Evolutionary conservation across 345 rosid species (phyloP), one percentile per base, ranked within the genome.

Genomic region (Kandelia obovata): DNA sequence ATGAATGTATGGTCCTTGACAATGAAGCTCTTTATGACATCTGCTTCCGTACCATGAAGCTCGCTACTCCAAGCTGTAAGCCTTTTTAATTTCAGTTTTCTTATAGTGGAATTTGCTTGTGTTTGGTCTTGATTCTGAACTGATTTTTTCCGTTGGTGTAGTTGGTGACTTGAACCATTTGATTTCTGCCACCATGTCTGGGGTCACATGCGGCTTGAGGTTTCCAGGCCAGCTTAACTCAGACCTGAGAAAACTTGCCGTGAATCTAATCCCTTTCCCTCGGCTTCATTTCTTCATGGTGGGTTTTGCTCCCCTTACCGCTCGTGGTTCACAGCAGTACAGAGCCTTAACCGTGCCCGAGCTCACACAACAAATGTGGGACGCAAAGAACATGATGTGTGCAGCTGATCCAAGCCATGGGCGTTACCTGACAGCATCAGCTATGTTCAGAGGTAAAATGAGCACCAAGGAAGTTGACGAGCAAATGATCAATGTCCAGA

Each of bases 151-250:
- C 64, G 43, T 7, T 46, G 68, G 25, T 25, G 58, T 83, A 85
- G 95, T 87, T 78, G 90, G 86, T 56, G 92, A 84, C 75, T 70
- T 86, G 69, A 89, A 84, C 68, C 95, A 85, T 55, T 73, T 89
- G 83, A 89, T 89, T 31, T 89, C 89, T 62, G 87, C 86, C 15
- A 89, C 90, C 15, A 89, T 89, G 95, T 87, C 92, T 56, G 92
- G 88, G 30, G 87, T 87, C 27, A 89, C 89, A 19, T 89, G 91
- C 73, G 87, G 95, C 72, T 78, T 87, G 68, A 83, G 95, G 60
- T 89, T 89, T 72, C 89, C 95, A 20, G 91, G 90, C 6, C 92
- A 87, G 71, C 72, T 85, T 7, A 89, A 89, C 77, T 89, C 91
- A 62, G 95, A 89, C 71, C 82, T 87, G 0, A 82, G 95, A 28